phyloP scores from a whole-genome alignment of 2,329 filamentous ascomycete species.

The Talaromyces marneffei region DNA sequence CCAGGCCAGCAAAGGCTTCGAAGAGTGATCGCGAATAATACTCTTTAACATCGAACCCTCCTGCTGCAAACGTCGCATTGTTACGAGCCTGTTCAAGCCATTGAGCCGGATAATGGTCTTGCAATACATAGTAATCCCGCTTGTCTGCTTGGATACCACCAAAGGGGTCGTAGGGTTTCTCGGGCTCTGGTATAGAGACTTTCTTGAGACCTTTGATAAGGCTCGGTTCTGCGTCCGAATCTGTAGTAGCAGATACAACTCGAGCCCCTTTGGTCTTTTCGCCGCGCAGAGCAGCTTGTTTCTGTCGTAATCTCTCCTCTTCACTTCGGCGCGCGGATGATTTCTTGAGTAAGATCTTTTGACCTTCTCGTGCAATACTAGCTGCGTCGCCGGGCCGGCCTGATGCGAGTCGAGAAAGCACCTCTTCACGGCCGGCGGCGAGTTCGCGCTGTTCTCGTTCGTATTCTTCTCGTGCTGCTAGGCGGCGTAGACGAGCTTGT shows the following conservation, averaged over 20 bases:
- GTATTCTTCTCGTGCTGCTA: conserved; percentile 61
- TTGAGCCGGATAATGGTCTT: conserved; percentile 66
- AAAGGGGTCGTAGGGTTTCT: conserved; percentile 83
- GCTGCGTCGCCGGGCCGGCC: conserved; percentile 57
- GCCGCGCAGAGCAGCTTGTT: conserved; percentile 37
- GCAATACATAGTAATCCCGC: conserved; percentile 64
- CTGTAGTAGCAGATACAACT: conserved; percentile 20
- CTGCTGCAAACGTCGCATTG: conserved; percentile 62
- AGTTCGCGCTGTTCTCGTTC: conserved; percentile 63
- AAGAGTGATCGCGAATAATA: conserved; percentile 76
- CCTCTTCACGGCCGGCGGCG: conserved; percentile 59
- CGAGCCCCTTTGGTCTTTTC: conserved; percentile 25
- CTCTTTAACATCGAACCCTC: conserved; percentile 76
- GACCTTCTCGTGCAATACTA: conserved; percentile 46
- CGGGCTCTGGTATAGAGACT: conserved; percentile 53
- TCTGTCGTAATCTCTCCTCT: conserved; percentile 43
- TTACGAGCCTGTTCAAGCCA: conserved; percentile 64
- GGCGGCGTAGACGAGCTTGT: conserved; percentile 56
- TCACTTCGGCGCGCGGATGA: conserved; percentile 56
- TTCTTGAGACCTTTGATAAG: conserved; percentile 76
- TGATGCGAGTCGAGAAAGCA: conserved; percentile 63
- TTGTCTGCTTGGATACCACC: conserved; percentile 61
- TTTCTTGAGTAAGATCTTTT: conserved; percentile 65
- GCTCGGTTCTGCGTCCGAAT: conserved; percentile 29
- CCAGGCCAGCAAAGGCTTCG: conserved; percentile 84